Conservation (phyloP, 164 flowering plant species). For the Akebia trifoliata region DNA sequence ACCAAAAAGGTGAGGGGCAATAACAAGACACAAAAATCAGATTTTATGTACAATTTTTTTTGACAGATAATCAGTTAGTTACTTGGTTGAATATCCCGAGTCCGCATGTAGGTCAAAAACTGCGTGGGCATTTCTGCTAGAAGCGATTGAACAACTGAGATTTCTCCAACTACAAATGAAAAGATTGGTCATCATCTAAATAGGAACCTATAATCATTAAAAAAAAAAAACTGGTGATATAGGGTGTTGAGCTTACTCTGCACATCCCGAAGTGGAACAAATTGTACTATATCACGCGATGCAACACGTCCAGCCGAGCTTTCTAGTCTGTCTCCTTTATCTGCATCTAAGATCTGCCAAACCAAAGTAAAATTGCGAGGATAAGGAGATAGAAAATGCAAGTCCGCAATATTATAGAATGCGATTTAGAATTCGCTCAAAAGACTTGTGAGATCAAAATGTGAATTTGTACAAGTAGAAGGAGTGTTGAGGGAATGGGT, state of each 20-base stretch:
- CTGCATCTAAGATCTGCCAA: conserved; percentile 83
- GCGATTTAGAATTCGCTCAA: too few relatives aligned
- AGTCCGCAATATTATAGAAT: neutral
- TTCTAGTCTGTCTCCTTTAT: conserved; percentile 61
- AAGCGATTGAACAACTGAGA: conserved; percentile 46
- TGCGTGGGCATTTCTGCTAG: conserved; percentile 63
- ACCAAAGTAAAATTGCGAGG: neutral
- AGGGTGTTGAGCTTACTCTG: conserved; percentile 43
- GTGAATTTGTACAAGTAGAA: too few relatives aligned
- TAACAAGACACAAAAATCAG: neutral
- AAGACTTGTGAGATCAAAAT: too few relatives aligned
- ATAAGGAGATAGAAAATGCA: neutral
- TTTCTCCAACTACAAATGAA: conserved; percentile 45
- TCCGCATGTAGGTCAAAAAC: conserved; percentile 52
- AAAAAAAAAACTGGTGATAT: neutral
- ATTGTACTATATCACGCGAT: conserved; percentile 78
- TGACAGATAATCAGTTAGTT: conserved; percentile 12
- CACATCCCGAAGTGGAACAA: conserved; percentile 72
- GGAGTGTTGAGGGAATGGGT: too few relatives aligned
- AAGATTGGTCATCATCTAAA: neutral
- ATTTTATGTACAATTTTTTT: conserved; percentile 24
- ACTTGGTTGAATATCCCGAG: conserved; percentile 41
- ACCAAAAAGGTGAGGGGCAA: neutral
- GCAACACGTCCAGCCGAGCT: conserved; percentile 73
- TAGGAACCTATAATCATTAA: neutral